phyloP scores from a whole-genome alignment of 2,329 filamentous ascomycete genomes.

The Ilyonectria destructans region DNA sequence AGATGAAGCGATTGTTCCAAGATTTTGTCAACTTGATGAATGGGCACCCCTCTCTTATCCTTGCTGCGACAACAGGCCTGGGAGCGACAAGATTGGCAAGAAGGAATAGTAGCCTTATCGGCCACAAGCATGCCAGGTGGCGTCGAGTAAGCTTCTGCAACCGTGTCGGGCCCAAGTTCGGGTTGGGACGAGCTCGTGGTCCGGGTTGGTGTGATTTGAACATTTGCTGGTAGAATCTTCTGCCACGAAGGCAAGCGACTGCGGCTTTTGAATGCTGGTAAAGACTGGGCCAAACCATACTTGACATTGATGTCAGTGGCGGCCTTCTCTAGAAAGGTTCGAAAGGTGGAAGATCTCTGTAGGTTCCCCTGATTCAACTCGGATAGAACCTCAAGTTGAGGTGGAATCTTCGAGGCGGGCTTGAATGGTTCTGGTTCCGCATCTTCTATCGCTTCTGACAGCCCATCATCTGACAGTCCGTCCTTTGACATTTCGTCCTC shows the following conservation, averaged over 20 bases:
- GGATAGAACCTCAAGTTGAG: constrained; percentile 50
- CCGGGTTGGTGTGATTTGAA: constrained; percentile 15
- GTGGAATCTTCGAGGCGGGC: constrained; percentile 37
- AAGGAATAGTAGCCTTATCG: neutral
- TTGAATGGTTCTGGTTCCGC: neutral
- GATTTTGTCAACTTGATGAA: constrained; percentile 33
- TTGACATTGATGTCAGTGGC: constrained; percentile 51
- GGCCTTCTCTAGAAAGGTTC: constrained; percentile 50
- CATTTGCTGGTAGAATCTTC: neutral
- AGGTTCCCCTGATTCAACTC: constrained; percentile 46
- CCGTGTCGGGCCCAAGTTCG: constrained; percentile 26
- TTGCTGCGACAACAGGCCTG: constrained; percentile 1
- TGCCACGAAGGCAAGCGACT: neutral
- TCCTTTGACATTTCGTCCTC: neutral
- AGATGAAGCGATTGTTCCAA: constrained; percentile 25
- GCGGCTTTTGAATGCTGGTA: constrained; percentile 2
- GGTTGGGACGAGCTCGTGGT: constrained; percentile 35
- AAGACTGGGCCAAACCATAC: constrained; percentile 39
- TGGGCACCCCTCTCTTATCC: constrained; percentile 25
- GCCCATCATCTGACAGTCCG: neutral
- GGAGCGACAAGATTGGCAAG: constrained; percentile 1
- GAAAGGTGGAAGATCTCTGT: constrained; percentile 51
- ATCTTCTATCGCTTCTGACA: neutral
- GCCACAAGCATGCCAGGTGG: neutral
- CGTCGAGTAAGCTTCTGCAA: neutral